phyloP scores from a whole-genome alignment of 208 protist species.

The Acanthamoeba divionensis region DNA sequence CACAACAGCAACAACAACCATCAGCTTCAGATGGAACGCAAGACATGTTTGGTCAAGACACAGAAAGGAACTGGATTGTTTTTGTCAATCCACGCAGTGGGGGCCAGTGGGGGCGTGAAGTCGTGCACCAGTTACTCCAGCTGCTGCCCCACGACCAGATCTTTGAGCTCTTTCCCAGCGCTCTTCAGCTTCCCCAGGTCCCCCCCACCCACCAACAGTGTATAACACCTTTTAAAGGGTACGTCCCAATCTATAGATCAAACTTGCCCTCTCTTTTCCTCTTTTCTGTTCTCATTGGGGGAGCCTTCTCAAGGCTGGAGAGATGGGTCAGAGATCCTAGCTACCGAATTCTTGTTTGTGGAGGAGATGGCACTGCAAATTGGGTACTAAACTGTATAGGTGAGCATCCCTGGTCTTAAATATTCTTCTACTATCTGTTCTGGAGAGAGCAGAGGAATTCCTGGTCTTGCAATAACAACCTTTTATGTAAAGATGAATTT shows the following conservation, averaged over 20 bases:
- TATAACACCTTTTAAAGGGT: background rate
- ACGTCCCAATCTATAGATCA: background rate
- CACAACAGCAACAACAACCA: background rate
- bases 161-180: slow-evolving; percentile 64
- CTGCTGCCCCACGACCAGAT: slow-evolving; percentile 72
- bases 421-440: background rate
- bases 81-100: slow-evolving; percentile 78
- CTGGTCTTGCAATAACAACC: too few relatives aligned
- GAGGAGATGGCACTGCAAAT: slow-evolving; percentile 81
- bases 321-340: background rate
- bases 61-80: slow-evolving; percentile 7
- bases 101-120: slow-evolving; percentile 65
- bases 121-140: slow-evolving; percentile 59
- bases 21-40: background rate
- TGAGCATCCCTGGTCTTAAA: background rate
- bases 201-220: slow-evolving; percentile 47
- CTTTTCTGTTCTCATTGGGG: background rate
- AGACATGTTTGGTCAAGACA: background rate
- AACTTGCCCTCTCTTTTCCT: background rate
- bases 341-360: slow-evolving; percentile 73
- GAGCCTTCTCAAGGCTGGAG: background rate
- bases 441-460: too few relatives aligned
- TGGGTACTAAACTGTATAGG: slow-evolving; percentile 77
- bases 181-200: slow-evolving; percentile 12
- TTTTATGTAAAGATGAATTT: too few relatives aligned